phyloP scores from a whole-genome alignment of 2,329 filamentous ascomycete genomes.

The Xylariaceae sp. region DNA sequence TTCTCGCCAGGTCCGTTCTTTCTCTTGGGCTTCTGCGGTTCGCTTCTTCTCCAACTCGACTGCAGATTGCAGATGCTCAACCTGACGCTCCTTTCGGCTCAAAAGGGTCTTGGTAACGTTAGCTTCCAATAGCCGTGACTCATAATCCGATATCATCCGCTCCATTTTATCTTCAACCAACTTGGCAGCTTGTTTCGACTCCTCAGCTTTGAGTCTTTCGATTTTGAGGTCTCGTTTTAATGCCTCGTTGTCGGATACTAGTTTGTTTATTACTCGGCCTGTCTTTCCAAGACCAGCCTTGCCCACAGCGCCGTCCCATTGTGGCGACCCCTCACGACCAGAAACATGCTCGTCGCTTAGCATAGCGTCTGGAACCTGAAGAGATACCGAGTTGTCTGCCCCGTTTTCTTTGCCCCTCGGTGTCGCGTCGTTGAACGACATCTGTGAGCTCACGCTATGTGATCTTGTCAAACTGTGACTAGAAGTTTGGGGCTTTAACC shows the following conservation, averaged over 20 bases:
- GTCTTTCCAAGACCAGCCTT: slow-evolving; percentile 76
- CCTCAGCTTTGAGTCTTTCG: slow-evolving; percentile 69
- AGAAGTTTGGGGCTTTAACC: slow-evolving; percentile 37
- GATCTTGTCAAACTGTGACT: slow-evolving; percentile 24
- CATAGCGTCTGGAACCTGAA: slow-evolving; percentile 46
- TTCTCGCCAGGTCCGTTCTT: slow-evolving; percentile 66
- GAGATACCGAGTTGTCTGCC: slow-evolving; percentile 26
- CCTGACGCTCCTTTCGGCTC: slow-evolving; percentile 74
- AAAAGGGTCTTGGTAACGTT: slow-evolving; percentile 74
- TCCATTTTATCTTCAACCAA: slow-evolving; percentile 76
- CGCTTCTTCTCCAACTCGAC: slow-evolving; percentile 69
- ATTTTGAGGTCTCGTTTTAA: slow-evolving; percentile 75
- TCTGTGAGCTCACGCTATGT: slow-evolving; percentile 29
- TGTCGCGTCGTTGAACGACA: slow-evolving; percentile 34
- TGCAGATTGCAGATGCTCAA: slow-evolving; percentile 69
- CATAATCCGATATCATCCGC: slow-evolving; percentile 69
- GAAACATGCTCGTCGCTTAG: slow-evolving; percentile 38
- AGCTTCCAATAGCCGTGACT: slow-evolving; percentile 71
- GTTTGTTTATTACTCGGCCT: slow-evolving; percentile 78
- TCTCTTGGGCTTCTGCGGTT: slow-evolving; percentile 62
- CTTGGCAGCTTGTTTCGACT: slow-evolving; percentile 71
- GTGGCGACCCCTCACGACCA: slow-evolving; percentile 40
- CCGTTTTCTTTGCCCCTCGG: slow-evolving; percentile 31
- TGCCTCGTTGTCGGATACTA: slow-evolving; percentile 81
- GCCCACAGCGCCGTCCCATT: slow-evolving; percentile 72